Evolutionary conservation across 2,329 filamentous ascomycete genomes (phyloP), one percentile per base, ranked within the genome.

Genomic region (Thelonectria rubi): DNA sequence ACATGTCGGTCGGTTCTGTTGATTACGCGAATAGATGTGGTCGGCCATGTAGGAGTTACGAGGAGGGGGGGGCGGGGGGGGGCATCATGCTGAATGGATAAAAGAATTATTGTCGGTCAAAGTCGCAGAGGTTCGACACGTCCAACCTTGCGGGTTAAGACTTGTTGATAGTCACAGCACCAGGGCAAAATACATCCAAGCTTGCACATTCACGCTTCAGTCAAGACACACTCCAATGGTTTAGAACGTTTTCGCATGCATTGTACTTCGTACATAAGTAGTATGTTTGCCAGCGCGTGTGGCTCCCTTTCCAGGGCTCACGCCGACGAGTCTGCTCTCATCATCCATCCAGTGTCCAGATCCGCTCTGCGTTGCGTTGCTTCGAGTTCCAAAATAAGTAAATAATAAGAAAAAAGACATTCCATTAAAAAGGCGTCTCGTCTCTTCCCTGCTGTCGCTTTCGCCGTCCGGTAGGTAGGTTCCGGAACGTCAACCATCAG

Each of bases 291-390:
- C 58, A 61, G 43, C 48, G 47, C 47, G 50, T 60, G 17, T 48
- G 32, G 56, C 58, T 53, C 56, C 56, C 53, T 52, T 56, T 21
- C 37, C 56, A 48, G 56, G 53, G 48, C 34, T 52, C 42, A 61
- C 42, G 48, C 48, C 40, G 43, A 42, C 53, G 42, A 43, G 30
- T 42, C 37, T 45, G 21, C 58, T 42, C 21, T 53, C 42, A 32
- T 52, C 48, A 49, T 56, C 51, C 51, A 49, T 55, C 58, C 18
- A 47, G 58, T 57, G 58, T 61, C 53, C 58, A 61, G 58, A 56
- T 56, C 53, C 58, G 53, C 53, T 57, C 39, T 40, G 53, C 34
- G 17, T 37, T 45, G 42, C 42, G 37, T 46, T 49, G 47, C 47
- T 47, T 43, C 46, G 53, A 56, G 58, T 57, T 57, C 58, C 48